A percentile compares a stretch with the other conserved stretches of the same genome.
These are phyloP conservation scores for Cyberlindnera saturnus DNA, from an alignment of 805 yeast genomes.

Conservation along the genomic window DNA sequence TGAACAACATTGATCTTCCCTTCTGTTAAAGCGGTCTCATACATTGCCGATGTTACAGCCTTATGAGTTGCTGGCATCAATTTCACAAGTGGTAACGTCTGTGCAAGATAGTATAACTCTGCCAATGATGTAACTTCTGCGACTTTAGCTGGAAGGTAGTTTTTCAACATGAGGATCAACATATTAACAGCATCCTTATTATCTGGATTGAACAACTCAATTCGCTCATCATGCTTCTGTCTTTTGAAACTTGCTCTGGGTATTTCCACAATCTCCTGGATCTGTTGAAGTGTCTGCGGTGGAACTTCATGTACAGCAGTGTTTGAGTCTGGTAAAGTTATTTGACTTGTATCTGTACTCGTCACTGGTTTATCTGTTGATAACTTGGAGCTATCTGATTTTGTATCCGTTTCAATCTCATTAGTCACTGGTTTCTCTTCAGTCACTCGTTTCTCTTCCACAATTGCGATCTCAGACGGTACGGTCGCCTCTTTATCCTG, in stretches of 20 bases:
- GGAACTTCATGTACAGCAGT: background rate
- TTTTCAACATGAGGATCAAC: conserved; percentile 43
- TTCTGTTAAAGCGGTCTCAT: conserved; percentile 78
- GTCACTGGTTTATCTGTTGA: background rate
- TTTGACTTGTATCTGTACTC: background rate
- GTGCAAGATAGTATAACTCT: conserved; percentile 81
- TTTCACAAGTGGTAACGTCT: conserved; percentile 78
- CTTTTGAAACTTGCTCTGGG: conserved; percentile 5
- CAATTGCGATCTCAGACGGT: too few species aligned
- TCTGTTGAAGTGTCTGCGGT: background rate
- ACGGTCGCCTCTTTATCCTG: background rate
- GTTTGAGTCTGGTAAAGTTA: background rate
- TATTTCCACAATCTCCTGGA: background rate
- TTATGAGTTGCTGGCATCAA: conserved; percentile 83
- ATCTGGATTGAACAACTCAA: conserved; percentile 26
- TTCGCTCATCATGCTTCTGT: conserved; percentile 10
- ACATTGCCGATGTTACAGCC: conserved; percentile 76
- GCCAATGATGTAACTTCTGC: conserved; percentile 65
- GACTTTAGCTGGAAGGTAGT: conserved; percentile 45
- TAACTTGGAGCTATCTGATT: background rate
- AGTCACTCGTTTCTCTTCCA: background rate
- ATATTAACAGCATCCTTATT: conserved; percentile 39
- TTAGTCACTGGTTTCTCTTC: background rate
- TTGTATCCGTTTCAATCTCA: background rate
- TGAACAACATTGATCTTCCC: conserved; percentile 87